Percentiles rank a stretch among this genome's conserved stretches.
Evolutionary conservation across 148 eudicot species (phyloP).

Genomic region (Mesembryanthemum crystallinum): DNA sequence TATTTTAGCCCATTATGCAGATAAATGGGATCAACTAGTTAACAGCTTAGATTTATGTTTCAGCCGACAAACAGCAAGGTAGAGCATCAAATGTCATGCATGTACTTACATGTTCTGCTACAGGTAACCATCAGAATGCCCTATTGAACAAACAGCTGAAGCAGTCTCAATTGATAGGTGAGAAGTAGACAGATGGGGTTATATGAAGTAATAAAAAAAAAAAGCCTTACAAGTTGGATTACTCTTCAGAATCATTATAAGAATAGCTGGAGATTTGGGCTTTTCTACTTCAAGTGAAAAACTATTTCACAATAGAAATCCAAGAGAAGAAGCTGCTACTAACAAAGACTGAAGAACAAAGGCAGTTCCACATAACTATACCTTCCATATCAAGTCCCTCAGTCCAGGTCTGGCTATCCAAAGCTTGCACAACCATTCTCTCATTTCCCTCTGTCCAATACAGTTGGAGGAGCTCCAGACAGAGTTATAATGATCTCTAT

Average conservation of each 20-base stretch:
- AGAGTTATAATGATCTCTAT: constrained; percentile 78
- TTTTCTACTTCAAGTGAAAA: background rate
- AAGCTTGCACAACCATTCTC: constrained; percentile 85
- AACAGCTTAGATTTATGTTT: background rate
- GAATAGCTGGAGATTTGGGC: background rate
- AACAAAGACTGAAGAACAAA: constrained; percentile 1
- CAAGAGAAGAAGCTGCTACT: constrained; percentile 10
- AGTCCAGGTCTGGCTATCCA: constrained; percentile 70
- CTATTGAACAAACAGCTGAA: background rate
- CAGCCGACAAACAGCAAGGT: background rate
- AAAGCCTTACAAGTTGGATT: background rate
- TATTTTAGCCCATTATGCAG: background rate
- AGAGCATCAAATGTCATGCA: background rate
- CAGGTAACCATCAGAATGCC: background rate
- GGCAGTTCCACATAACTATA: constrained; percentile 29
- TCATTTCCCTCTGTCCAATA: constrained; percentile 85
- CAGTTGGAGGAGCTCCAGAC: constrained; percentile 74
- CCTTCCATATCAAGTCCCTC: constrained; percentile 92
- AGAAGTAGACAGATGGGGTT: background rate
- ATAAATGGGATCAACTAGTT: background rate
- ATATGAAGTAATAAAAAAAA: background rate
- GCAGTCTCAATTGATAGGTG: background rate
- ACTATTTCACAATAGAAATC: background rate
- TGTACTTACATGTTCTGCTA: background rate
- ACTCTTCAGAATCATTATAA: background rate